phyloP scores from a whole-genome alignment of 441 rosid genomes.

The Dalechampia spathulata region DNA sequence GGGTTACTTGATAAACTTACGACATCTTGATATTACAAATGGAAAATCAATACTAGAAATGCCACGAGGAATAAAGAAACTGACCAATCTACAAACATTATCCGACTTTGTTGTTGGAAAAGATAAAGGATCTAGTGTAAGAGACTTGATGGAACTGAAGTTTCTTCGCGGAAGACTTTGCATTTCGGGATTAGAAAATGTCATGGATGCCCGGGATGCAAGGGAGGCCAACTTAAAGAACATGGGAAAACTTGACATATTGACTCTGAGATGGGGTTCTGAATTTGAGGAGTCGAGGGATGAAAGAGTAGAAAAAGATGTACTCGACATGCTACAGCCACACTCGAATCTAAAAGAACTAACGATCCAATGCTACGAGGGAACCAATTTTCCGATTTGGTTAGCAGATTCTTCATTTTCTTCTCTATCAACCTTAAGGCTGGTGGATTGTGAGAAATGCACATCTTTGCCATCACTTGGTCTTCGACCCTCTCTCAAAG shows the following conservation, averaged over 20 bases:
- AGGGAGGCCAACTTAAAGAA: slow-evolving; percentile 2
- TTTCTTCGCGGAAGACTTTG: slow-evolving; percentile 10
- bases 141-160: background rate
- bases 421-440: background rate
- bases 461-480: slow-evolving; percentile 23
- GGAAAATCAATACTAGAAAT: background rate
- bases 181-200: slow-evolving; percentile 15
- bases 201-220: slow-evolving; percentile 11
- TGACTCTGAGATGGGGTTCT: slow-evolving; percentile 12
- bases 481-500: slow-evolving; percentile 13
- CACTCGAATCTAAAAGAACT: slow-evolving; percentile 12
- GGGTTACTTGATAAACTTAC: slow-evolving; percentile 10
- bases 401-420: slow-evolving; percentile 10
- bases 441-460: slow-evolving; percentile 5
- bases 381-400: slow-evolving; percentile 22
- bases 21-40: slow-evolving; percentile 14
- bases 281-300: background rate
- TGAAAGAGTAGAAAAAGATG: background rate
- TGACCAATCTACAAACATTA: slow-evolving; percentile 14
- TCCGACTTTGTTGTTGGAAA: slow-evolving; percentile 1
- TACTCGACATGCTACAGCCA: slow-evolving; percentile 23
- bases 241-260: slow-evolving; percentile 8
- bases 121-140: background rate
- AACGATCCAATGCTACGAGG: slow-evolving; percentile 2
- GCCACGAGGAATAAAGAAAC: slow-evolving; percentile 12